Evolutionary conservation across 305 asterid species (phyloP).

Genomic region (Solanum hybrid): DNA sequence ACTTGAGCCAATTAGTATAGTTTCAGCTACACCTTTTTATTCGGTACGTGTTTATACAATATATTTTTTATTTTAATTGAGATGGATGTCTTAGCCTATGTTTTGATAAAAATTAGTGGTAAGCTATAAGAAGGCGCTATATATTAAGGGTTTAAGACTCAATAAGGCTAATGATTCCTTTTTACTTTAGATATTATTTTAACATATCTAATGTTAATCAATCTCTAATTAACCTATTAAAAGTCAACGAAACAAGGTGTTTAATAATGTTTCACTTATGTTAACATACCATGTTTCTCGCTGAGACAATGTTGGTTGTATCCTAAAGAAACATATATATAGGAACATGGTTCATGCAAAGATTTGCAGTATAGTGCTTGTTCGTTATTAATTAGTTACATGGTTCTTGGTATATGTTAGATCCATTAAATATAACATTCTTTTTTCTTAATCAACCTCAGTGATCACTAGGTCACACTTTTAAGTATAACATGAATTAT

Average conservation of each 20-base stretch:
- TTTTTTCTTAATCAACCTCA: background rate
- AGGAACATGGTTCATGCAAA: slow-evolving; percentile 17
- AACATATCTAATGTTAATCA: too few species aligned
- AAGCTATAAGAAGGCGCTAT: background rate
- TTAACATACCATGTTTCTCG: background rate
- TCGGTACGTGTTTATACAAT: background rate
- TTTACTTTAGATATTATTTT: background rate
- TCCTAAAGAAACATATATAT: too few species aligned
- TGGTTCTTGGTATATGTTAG: background rate
- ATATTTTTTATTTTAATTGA: background rate
- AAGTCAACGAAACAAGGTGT: background rate
- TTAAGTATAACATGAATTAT: background rate
- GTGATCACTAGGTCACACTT: too few species aligned
- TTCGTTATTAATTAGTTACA: too few species aligned
- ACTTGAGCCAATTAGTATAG: too few species aligned
- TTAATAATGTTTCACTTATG: background rate
- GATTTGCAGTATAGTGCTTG: background rate
- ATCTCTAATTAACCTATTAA: too few species aligned
- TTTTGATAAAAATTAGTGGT: background rate
- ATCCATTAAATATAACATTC: background rate
- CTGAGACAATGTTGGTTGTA: background rate
- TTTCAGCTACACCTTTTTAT: too few species aligned
- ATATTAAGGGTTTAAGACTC: background rate
- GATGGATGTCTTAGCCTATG: too few species aligned
- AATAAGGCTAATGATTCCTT: background rate